These are phyloP conservation scores for Rhizomucor pusillus DNA, from an alignment of 371 early-diverging fungal species.

Conservation along the genomic window DNA sequence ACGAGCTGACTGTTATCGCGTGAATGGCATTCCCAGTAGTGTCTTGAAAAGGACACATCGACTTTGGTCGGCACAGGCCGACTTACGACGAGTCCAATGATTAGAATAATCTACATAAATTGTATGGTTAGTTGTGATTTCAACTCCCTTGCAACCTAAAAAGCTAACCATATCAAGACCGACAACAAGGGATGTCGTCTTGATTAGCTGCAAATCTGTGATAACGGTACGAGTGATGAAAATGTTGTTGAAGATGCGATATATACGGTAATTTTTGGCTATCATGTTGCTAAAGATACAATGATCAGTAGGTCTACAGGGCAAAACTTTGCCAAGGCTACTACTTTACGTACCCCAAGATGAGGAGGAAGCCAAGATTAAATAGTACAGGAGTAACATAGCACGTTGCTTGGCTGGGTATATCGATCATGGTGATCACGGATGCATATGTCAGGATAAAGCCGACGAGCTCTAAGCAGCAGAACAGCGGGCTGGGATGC, in stretches of 20 bases:
- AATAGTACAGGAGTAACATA: constrained; percentile 46
- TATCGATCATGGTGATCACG: constrained; percentile 50
- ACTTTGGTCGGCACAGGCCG: constrained; percentile 37
- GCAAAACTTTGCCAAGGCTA: background rate
- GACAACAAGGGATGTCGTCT: constrained; percentile 45
- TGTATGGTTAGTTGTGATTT: too few species aligned
- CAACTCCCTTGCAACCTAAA: background rate
- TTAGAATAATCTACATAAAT: constrained; percentile 36
- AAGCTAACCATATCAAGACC: constrained; percentile 46
- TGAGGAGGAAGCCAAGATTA: constrained; percentile 54
- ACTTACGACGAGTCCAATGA: constrained; percentile 33
- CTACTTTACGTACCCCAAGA: constrained; percentile 52
- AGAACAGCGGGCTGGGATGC: constrained; percentile 49
- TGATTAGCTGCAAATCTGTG: constrained; percentile 51
- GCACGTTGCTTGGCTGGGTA: constrained; percentile 44
- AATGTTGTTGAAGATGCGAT: constrained; percentile 61
- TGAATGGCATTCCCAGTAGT: constrained; percentile 47
- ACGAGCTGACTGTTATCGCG: constrained; percentile 12
- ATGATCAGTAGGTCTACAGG: background rate
- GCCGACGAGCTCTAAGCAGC: constrained; percentile 55
- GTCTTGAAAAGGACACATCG: constrained; percentile 33
- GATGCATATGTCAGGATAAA: constrained; percentile 53
- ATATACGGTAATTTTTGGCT: constrained; percentile 62
- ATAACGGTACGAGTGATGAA: constrained; percentile 59
- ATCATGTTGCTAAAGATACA: constrained; percentile 50